Base-by-base conservation (phyloP, 78 protist species). In the Protostelium mycophagum region DNA sequence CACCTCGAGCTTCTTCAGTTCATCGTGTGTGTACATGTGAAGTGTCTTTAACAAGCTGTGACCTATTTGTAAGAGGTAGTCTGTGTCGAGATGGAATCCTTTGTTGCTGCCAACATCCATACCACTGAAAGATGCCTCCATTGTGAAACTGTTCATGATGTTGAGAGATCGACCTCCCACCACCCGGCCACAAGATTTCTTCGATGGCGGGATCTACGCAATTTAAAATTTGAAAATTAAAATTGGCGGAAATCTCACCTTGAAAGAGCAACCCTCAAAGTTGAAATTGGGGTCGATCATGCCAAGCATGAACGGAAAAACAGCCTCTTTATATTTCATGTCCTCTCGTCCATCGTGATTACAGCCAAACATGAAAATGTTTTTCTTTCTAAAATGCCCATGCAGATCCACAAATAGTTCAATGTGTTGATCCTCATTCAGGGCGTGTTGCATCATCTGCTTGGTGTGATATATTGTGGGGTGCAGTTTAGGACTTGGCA, bases 111-210 rank as follows among this genome's bases (percentile, higher is more conserved):
- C 96, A 35, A 83, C 0, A 63, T 28, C 73, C 0, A 92, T 28
- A 0, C 96, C 96, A 36, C 92, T 86, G 87, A 91, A 91, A 9
- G 93, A 63, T 23, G 94, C 89, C 88, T 95, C 97, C 91, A 95
- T 91, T 1, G 97, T 95, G 88, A 88, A 95, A 28, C 93, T 85
- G 92, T 93, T 91, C 38, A 87, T 1, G 37, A 95, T 1, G 73
- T 83, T 28, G 36, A 83, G 10, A 28, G 28, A 28, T 31, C 34
- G 85, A 28, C 85, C 28, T 10, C 28, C 85, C 23, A 83, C 85
- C 85, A 83, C 34, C 10, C 85, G 1, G 23, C 37, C 85, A 34
- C 85, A 31, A 31, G 37, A 28, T 34, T 83, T 83, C 10, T 83
- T 83, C 85, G 85, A 28, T 31, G 23, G 85, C 34, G 85, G 37